Evolutionary conservation across 1,284 basidiomycete genomes (phyloP).

Genomic region (Microstroma glucosiphilum): DNA sequence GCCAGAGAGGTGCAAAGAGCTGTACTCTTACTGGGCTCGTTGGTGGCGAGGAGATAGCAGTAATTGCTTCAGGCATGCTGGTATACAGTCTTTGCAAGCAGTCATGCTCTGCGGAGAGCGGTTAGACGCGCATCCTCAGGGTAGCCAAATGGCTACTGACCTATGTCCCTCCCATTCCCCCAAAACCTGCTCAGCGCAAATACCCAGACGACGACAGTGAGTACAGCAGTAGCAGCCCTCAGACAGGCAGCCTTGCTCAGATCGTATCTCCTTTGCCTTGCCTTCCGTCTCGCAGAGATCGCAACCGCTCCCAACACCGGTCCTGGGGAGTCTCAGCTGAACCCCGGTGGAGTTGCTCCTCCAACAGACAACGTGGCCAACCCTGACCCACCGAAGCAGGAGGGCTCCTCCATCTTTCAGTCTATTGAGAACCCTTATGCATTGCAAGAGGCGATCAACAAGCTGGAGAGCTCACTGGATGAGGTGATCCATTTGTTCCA

Average conservation of each 20-base stretch:
- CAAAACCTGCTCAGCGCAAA: not conserved
- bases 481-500: slow-evolving; percentile 38
- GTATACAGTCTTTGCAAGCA: too few relatives aligned
- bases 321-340: not conserved
- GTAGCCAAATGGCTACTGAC: too few relatives aligned
- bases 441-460: slow-evolving; percentile 30
- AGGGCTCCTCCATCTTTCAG: slow-evolving; percentile 27
- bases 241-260: too few relatives aligned
- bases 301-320: slow-evolving; percentile 6
- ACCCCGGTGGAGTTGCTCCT: not conserved
- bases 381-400: slow-evolving; percentile 16
- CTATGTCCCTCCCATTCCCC: too few relatives aligned
- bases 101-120: too few relatives aligned
- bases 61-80: too few relatives aligned
- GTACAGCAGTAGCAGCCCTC: not conserved
- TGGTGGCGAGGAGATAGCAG: too few relatives aligned
- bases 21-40: too few relatives aligned
- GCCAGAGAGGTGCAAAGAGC: too few relatives aligned
- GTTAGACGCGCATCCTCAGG: too few relatives aligned
- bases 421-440: slow-evolving; percentile 42
- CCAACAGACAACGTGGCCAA: slow-evolving; percentile 8
- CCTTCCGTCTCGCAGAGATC: not conserved
- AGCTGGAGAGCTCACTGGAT: slow-evolving; percentile 31
- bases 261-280: not conserved
- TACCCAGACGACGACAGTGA: not conserved